Evolutionary conservation across 768 basidiomycete genomes (phyloP).

Genomic region (Boletus eberwhitei): DNA sequence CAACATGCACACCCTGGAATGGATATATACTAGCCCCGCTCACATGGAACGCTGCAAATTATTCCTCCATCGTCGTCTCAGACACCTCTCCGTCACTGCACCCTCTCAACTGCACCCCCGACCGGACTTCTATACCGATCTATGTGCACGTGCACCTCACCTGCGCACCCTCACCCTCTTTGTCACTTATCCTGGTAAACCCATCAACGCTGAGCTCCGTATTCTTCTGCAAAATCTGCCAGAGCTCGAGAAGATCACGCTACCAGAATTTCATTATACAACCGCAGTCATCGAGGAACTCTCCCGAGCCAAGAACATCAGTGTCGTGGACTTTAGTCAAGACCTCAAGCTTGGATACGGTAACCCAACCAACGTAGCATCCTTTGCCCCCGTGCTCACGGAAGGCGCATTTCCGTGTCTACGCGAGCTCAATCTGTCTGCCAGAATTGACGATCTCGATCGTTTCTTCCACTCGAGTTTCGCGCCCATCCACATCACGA

Average conservation of each 20-base stretch:
- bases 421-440: constrained; percentile 49
- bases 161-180: constrained; percentile 47
- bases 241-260: constrained; percentile 44
- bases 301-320: constrained; percentile 42
- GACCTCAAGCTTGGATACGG: constrained; percentile 47
- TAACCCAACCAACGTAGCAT: constrained; percentile 38
- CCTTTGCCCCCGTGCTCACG: constrained; percentile 42
- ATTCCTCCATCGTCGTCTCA: constrained; percentile 58
- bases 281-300: constrained; percentile 43
- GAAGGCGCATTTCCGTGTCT: constrained; percentile 54
- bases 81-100: constrained; percentile 33
- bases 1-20: constrained; percentile 49
- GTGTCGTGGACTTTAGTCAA: constrained; percentile 53
- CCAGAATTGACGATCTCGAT: constrained; percentile 42
- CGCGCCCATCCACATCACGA: constrained; percentile 47
- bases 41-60: constrained; percentile 41
- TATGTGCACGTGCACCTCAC: constrained; percentile 50
- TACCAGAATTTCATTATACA: constrained; percentile 54
- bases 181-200: constrained; percentile 37
- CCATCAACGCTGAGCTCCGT: constrained; percentile 40
- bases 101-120: constrained; percentile 15
- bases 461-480: constrained; percentile 43
- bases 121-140: constrained; percentile 32
- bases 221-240: constrained; percentile 39
- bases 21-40: constrained; percentile 33